Percentiles rank a stretch among this genome's conserved stretches.
Conservation (phyloP, 208 protist species). For the Acanthamoeba castellanii region DNA sequence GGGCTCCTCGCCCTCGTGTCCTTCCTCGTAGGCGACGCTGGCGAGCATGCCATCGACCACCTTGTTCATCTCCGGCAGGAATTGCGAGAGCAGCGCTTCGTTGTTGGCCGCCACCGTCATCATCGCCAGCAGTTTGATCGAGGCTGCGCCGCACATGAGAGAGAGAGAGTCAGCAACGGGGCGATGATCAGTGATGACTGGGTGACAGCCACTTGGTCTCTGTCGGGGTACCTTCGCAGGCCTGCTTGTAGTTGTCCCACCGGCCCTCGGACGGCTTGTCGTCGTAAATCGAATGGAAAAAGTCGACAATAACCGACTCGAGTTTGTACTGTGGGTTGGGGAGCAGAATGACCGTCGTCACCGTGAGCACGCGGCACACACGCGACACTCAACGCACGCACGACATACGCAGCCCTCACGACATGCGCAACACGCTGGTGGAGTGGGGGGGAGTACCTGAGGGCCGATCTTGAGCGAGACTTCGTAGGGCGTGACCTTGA, state of each 20-base stretch:
- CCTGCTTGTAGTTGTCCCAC: conserved; percentile 43
- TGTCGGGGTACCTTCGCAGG: conserved; percentile 3
- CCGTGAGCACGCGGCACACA: background rate
- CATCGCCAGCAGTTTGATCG: conserved; percentile 34
- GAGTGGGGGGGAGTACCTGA: background rate
- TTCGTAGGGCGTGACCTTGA: conserved; percentile 65
- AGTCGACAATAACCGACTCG: conserved; percentile 40
- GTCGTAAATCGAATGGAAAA: conserved; percentile 55
- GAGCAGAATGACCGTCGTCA: background rate
- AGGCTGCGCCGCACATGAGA: background rate
- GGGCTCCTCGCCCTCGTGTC: background rate
- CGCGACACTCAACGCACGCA: too few species aligned
- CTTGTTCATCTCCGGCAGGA: conserved; percentile 23
- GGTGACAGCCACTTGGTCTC: too few species aligned
- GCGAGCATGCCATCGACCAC: background rate
- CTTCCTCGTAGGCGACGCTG: background rate
- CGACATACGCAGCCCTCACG: too few species aligned
- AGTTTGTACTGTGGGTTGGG: background rate
- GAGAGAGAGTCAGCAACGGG: background rate
- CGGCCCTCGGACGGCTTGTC: conserved; percentile 33
- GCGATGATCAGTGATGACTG: too few species aligned
- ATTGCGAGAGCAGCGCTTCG: conserved; percentile 1
- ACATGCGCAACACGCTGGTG: too few species aligned
- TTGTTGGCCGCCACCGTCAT: conserved; percentile 52
- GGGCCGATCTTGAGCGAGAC: conserved; percentile 43